A percentile compares a stretch with the other conserved stretches of the same genome.
phyloP scores from a whole-genome alignment of 2,329 filamentous ascomycete species.

The Clonostachys solani region DNA sequence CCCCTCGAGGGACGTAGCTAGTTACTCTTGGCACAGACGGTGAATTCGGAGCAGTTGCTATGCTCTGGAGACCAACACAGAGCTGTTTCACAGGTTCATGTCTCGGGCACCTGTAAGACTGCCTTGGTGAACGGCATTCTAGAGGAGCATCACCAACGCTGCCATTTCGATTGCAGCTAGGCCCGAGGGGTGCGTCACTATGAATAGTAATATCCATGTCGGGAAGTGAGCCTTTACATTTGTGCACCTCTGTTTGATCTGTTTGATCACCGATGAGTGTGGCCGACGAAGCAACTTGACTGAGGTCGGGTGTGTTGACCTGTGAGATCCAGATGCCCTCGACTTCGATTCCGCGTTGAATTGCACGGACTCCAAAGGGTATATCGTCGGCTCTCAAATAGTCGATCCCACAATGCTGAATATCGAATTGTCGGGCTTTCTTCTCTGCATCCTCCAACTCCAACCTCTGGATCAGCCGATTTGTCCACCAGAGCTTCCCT shows the following conservation, averaged over 20 bases:
- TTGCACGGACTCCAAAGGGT: constrained; percentile 81
- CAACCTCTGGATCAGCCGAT: constrained; percentile 50
- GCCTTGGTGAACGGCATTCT: constrained; percentile 6
- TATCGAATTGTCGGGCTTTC: constrained; percentile 44
- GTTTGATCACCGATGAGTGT: constrained; percentile 11
- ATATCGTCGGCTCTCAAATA: constrained; percentile 48
- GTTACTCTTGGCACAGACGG: too few species aligned
- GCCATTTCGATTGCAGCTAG: too few species aligned
- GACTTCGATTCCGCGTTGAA: constrained; percentile 78
- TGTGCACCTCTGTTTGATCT: too few species aligned
- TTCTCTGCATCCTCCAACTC: constrained; percentile 65
- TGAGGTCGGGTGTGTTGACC: constrained; percentile 31
- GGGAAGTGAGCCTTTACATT: too few species aligned
- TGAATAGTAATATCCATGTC: too few species aligned
- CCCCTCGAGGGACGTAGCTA: too few species aligned
- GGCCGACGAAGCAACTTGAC: constrained; percentile 12
- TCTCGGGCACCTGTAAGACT: constrained; percentile 6
- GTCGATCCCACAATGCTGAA: constrained; percentile 49
- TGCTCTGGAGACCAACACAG: background rate
- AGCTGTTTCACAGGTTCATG: background rate
- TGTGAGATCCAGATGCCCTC: constrained; percentile 78
- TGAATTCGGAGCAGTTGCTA: background rate
- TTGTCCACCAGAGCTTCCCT: constrained; percentile 61
- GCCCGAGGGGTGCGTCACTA: too few species aligned
- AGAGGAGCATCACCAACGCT: background rate